These are phyloP conservation scores for Pueraria montana DNA, from an alignment of 306 rosid genomes.

Conservation along the genomic window DNA sequence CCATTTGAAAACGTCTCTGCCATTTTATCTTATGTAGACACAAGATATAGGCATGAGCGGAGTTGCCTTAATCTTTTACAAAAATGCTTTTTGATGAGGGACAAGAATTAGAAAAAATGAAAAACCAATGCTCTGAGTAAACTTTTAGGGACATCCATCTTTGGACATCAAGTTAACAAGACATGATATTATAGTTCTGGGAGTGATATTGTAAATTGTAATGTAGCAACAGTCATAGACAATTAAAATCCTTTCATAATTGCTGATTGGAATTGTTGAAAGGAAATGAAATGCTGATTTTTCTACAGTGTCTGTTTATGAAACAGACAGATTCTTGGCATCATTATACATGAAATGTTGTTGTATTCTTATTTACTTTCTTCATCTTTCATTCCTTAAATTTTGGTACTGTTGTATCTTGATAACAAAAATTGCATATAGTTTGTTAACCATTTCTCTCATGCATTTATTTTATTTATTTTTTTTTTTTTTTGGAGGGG, in stretches of 20 bases:
- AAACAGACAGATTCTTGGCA: constrained; percentile 22
- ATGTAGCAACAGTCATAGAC: background rate
- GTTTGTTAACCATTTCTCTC: background rate
- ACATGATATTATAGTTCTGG: constrained; percentile 6
- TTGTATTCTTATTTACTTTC: constrained; percentile 10
- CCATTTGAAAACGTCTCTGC: constrained; percentile 5
- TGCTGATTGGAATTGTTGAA: constrained; percentile 17
- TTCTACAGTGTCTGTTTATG: constrained; percentile 11
- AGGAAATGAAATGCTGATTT: constrained; percentile 33
- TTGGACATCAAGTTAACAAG: background rate
- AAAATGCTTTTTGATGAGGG: constrained; percentile 24
- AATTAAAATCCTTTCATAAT: background rate
- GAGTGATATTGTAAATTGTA: constrained; percentile 34
- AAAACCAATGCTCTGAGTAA: background rate
- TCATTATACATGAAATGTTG: constrained; percentile 25
- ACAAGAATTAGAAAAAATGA: background rate
- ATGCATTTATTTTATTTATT: constrained; percentile 14
- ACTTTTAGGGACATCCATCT: constrained; percentile 6
- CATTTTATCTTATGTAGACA: constrained; percentile 3
- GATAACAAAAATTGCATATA: constrained; percentile 9
- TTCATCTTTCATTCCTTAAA: constrained; percentile 18
- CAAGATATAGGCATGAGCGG: background rate
- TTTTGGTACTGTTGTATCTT: background rate
- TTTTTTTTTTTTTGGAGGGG: no score
- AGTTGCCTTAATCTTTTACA: background rate